Evolutionary conservation across 148 eudicot species (phyloP).

Genomic region (Polygonum aviculare): DNA sequence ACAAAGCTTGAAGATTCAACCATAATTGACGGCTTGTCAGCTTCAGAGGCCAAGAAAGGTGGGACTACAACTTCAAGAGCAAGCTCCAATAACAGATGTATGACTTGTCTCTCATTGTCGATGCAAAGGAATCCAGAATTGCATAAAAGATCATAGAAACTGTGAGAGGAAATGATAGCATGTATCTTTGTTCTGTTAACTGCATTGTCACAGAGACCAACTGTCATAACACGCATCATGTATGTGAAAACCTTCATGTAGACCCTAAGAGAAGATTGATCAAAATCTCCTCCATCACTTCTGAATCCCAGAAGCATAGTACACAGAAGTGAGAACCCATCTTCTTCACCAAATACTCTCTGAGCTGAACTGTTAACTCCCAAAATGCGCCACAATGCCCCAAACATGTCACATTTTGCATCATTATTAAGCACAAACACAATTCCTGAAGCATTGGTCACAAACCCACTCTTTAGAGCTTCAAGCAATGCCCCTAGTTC

Average conservation of each 20-base stretch:
- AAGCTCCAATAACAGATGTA: constrained; percentile 84
- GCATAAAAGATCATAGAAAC: constrained; percentile 76
- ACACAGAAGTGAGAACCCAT: constrained; percentile 82
- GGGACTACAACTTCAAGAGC: constrained; percentile 86
- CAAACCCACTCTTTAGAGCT: constrained; percentile 86
- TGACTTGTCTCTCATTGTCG: constrained; percentile 81
- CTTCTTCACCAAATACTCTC: constrained; percentile 93
- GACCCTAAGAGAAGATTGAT: constrained; percentile 7
- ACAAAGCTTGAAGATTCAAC: constrained; percentile 46
- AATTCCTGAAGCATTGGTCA: constrained; percentile 68
- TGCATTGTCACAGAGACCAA: constrained; percentile 69
- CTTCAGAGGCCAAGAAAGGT: constrained; percentile 59
- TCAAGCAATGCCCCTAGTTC: constrained; percentile 83
- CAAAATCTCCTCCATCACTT: constrained; percentile 42
- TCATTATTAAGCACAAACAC: constrained; percentile 64
- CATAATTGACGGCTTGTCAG: constrained; percentile 23
- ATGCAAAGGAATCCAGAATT: constrained; percentile 83
- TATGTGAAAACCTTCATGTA: constrained; percentile 69
- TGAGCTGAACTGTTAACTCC: constrained; percentile 73
- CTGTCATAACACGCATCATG: constrained; percentile 75
- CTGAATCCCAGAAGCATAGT: constrained; percentile 80
- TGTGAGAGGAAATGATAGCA: constrained; percentile 53
- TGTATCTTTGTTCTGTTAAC: constrained; percentile 72
- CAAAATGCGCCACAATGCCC: constrained; percentile 87
- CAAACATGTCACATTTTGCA: constrained; percentile 90